Evolutionary conservation across 805 yeast genomes (phyloP), one percentile per base, ranked within the genome.

Genomic region (Hanseniaspora guilliermondii): DNA sequence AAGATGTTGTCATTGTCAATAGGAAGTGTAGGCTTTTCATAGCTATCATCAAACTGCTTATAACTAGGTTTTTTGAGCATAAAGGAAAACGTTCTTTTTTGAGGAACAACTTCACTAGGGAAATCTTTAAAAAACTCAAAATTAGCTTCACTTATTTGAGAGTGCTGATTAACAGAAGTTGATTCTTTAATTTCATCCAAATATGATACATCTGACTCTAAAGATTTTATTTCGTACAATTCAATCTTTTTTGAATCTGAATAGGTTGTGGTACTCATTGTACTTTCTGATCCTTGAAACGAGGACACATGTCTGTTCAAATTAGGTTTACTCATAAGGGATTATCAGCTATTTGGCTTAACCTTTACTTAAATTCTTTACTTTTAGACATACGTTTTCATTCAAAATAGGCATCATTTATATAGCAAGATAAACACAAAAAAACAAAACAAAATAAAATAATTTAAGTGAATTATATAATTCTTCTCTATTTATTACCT

Each of bases 1-100:
- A 50, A 50, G 16, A 50, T 36, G 25, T 50, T 50, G 27, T 50
- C 30, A 16, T 50, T 50, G 47, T 50, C 54, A 12, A 50, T 44
- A 27, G 54, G 54, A 42, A 50, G 36, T 3, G 45, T 44, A 35
- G 48, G 54, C 14, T 24, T 35, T 35, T 32, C 22, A 37, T 50
- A 44, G 4, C 42, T 30, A 35, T 14, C 37, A 17, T 50, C 54
- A 50, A 50, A 50, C 4, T n/a, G 36, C 16, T 50, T 36, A 24
- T 21, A 8, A 16, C 21, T 19, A 12, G 54, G 49, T 12, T 50
- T 50, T 38, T 24, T 27, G n/a, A 50, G 19, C 24, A 45, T 2
- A n/a, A 38, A 36, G 17, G 49, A 45, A 22, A 53, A 53, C 1
- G 39, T 6, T 45, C 55, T 38, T 25, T 30, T 37, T 22, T 53